Evolutionary conservation across 305 asterid genomes (phyloP), one percentile per base, ranked within the genome.

Genomic region (Rubia balearica): DNA sequence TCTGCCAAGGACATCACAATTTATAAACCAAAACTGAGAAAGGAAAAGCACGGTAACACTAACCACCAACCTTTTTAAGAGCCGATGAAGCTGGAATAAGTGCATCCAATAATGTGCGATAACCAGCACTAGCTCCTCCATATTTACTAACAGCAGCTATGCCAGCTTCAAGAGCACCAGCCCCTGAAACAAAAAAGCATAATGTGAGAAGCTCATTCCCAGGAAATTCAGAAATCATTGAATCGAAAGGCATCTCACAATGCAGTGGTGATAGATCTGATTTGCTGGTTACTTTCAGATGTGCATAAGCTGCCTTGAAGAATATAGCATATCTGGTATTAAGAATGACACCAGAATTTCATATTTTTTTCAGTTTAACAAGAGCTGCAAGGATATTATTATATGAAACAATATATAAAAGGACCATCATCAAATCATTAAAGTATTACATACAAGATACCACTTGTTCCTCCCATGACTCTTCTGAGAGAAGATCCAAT

Each of bases 381-480:
- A 8, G 46, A 51, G 64, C 24, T 12, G 16, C 16, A 19, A n/a
- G 19, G 71, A 51, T 51, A 16, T 51, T 48, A 68, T 61, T 72
- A 73, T 13, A 68, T 22, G 8, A 66, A 38, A 66, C 40, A 71
- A 67, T 24, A 61, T 62, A 0, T 22, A 30, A 30, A 62, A 71
- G 51, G 27, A 22, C 11, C 10, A 42, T 27, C 56, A 73, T 22
- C 12, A 53, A 56, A 66, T 51, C 27, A 43, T 36, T 55, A 67
- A 73, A 61, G 78, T 17, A 71, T 61, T 69, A 63, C 70, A 46
- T 85, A 93, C 98, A 93, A 77, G 86, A 93, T 82, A 64, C 98
- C 98, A 67, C 97, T 93, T 57, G 96, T 93, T 85, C 98, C 98
- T 71, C 98, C 98, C 98, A 94, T 94, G 80, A 87, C 96, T 85